Conservation (phyloP, 805 yeast genomes). For the Nakazawaea wyomingensis region DNA sequence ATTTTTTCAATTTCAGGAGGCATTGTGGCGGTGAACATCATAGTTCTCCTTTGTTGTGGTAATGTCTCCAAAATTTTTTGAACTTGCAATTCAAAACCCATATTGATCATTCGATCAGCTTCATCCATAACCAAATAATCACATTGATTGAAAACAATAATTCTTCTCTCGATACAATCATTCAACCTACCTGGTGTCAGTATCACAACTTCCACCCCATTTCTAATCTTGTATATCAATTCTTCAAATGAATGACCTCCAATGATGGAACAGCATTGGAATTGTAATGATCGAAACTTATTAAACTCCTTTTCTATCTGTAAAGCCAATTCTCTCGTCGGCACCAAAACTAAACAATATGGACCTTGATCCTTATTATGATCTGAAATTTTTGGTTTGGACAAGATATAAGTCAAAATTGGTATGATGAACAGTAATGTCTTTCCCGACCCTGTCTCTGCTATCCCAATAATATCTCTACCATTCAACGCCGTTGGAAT, state of each 20-base stretch:
- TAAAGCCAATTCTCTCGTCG: constrained; percentile 90
- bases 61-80: constrained; percentile 50
- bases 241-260: constrained; percentile 89
- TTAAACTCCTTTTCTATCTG: constrained; percentile 71
- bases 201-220: constrained; percentile 73
- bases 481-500: constrained; percentile 61
- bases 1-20: constrained; percentile 66
- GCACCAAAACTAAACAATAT: constrained; percentile 72
- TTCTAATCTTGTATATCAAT: constrained; percentile 52
- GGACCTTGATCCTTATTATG: constrained; percentile 59
- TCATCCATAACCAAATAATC: constrained; percentile 80
- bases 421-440: constrained; percentile 83
- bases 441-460: constrained; percentile 96
- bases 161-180: constrained; percentile 70
- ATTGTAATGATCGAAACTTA: constrained; percentile 34
- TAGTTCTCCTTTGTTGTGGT: constrained; percentile 55
- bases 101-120: constrained; percentile 92
- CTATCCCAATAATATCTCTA: constrained; percentile 80
- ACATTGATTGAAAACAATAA: constrained; percentile 55
- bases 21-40: constrained; percentile 96
- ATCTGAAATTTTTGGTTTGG: constrained; percentile 41
- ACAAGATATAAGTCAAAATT: constrained; percentile 48
- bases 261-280: constrained; percentile 59
- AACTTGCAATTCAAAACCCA: constrained; percentile 87
- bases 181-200: constrained; percentile 93